Conservation (phyloP, 164 flowering plant species). For the Stephania japonica region DNA sequence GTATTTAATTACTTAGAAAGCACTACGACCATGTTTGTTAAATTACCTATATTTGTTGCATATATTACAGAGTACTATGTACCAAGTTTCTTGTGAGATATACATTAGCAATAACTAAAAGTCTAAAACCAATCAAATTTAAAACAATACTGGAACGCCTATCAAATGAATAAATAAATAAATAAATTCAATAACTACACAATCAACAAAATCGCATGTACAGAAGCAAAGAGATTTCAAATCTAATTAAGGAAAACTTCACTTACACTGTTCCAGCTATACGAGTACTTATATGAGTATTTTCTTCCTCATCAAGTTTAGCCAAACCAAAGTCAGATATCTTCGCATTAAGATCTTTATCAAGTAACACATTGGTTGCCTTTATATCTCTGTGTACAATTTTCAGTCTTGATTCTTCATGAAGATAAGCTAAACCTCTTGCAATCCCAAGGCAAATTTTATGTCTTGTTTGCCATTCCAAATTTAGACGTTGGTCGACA, state of each 20-base stretch:
- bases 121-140: no score
- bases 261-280: constrained; percentile 81
- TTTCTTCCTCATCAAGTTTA: constrained; percentile 64
- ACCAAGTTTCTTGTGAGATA: no score
- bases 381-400: constrained; percentile 73
- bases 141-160: no score
- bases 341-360: constrained; percentile 59
- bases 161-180: not conserved
- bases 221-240: not conserved
- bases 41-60: no score
- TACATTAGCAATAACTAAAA: no score
- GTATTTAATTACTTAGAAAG: no score
- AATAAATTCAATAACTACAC: not conserved
- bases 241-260: not conserved
- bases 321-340: constrained; percentile 88
- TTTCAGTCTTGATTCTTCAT: constrained; percentile 62
- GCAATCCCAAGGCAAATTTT: constrained; percentile 59
- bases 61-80: no score
- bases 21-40: no score
- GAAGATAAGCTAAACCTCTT: constrained; percentile 61
- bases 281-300: constrained; percentile 71
- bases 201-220: not conserved
- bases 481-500: constrained; percentile 26
- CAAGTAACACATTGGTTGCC: constrained; percentile 63
- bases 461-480: constrained; percentile 59